Conservation (phyloP, 345 rosid species). For the Xanthoceras sorbifolium region DNA sequence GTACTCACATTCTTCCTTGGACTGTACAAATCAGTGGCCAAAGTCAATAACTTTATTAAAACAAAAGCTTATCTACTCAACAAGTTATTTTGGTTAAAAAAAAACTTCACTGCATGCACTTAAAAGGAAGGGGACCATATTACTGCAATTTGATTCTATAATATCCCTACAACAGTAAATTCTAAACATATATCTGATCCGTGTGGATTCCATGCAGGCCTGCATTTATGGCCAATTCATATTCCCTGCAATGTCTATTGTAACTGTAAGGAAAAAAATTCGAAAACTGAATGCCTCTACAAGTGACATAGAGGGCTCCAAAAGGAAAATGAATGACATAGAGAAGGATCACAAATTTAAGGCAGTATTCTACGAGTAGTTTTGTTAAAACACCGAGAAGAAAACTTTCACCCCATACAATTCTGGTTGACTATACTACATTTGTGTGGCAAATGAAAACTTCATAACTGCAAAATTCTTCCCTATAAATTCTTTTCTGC, state of each 20-base stretch:
- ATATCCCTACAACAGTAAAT: neutral
- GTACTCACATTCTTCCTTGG: constrained; percentile 85
- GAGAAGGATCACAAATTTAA: neutral
- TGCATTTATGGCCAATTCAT: neutral
- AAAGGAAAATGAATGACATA: neutral
- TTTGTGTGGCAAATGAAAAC: neutral
- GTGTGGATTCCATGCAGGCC: neutral
- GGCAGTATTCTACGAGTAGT: neutral
- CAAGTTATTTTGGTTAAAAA: neutral
- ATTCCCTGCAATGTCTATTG: neutral
- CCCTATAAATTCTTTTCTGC: too few species aligned
- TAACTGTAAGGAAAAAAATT: neutral
- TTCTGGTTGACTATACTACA: neutral
- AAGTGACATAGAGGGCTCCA: neutral
- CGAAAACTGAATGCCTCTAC: neutral
- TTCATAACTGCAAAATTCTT: too few species aligned
- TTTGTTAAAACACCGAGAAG: neutral
- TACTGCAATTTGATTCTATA: neutral
- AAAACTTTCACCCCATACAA: neutral
- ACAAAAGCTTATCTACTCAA: neutral
- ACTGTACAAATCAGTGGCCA: constrained; percentile 43
- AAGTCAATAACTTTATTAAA: neutral
- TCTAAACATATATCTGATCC: neutral
- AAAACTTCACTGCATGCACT: neutral
- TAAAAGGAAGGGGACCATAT: neutral